Base-by-base conservation (phyloP, 2,329 filamentous ascomycete species). In the Penicillium fuscoglaucum region DNA sequence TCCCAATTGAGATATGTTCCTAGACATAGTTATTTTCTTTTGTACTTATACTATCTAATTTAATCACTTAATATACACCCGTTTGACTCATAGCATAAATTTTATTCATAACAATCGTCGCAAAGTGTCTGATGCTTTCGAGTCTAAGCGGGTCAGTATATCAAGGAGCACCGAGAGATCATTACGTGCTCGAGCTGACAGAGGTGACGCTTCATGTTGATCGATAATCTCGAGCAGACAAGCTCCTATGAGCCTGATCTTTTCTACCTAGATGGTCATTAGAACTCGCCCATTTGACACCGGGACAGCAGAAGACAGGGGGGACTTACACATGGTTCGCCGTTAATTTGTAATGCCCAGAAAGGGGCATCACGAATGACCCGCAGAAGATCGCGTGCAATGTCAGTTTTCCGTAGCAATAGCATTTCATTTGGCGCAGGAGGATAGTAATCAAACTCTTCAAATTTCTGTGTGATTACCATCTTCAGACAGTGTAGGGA, bases 51-150 rank as follows among this genome's bases (percentile, higher is more conserved):
- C 4, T 9, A 21, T 31, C 7, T 15, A 13, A 29, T 19, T 29
- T 17, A 6, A 21, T 43, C n/a, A 50, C 17, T 21, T 21, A 13
- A 24, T 12, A 35, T 15, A 15, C 8, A 24, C 4, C 39, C 2
- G 28, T 8, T 17, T 21, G 15, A 12, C 8, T 6, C 24, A n/a
- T 28, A 44, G 0, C 8, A 28, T 44, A 24, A 28, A 44, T 24
- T 1, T 28, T 31, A 21, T 43, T 60, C 37, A 63, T 28, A 61
- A 17, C 17, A 56, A 54, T 10, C 59, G 50, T 9, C 61, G 69
- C 4, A 80, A 61, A 1, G 76, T 72, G 66, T 79, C 76, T 0
- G 77, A 79, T 3, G 78, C 77, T 49, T 77, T 79, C 0, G 77
- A 79, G 44, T 80, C 76, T 6, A 80, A 62, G 15, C 75, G 65